Percentiles rank a stretch among this genome's conserved stretches.
These are phyloP conservation scores for Phialocephala subalpina DNA, from an alignment of 2,329 filamentous ascomycete species.

Conservation along the genomic window DNA sequence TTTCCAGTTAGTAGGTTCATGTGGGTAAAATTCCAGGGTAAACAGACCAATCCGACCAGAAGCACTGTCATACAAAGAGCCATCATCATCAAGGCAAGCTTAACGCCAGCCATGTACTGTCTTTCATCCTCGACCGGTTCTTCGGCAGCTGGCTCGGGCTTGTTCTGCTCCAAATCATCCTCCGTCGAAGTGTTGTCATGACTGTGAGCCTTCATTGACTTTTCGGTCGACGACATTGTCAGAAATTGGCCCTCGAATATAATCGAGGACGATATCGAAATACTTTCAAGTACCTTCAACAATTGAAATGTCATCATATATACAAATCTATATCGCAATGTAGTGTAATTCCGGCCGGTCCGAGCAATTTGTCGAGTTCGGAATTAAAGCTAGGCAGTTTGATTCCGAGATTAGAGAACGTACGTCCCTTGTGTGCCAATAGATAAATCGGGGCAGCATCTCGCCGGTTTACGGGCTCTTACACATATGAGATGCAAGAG, in stretches of 20 bases:
- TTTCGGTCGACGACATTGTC: conserved; percentile 11
- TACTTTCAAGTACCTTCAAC: background rate
- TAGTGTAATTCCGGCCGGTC: no score
- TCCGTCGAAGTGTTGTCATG: conserved; percentile 18
- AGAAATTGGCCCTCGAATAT: background rate
- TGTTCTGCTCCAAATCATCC: conserved; percentile 16
- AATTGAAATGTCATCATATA: background rate
- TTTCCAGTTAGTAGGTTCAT: background rate
- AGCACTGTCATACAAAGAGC: conserved; percentile 30
- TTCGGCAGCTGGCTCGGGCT: conserved; percentile 51
- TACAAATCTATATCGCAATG: background rate
- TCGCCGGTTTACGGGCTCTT: background rate
- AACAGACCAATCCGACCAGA: conserved; percentile 29
- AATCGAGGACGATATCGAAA: background rate
- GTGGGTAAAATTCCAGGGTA: background rate
- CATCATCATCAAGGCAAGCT: conserved; percentile 25
- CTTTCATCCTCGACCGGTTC: conserved; percentile 22
- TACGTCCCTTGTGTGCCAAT: no score
- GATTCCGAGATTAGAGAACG: no score
- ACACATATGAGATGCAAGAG: background rate
- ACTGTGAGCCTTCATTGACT: conserved; percentile 8
- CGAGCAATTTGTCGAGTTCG: no score
- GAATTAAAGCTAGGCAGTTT: no score
- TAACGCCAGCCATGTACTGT: conserved; percentile 24
- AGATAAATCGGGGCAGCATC: background rate